Evolutionary conservation across 257 asterid species (phyloP).

Genomic region (Euphrasia confusa): DNA sequence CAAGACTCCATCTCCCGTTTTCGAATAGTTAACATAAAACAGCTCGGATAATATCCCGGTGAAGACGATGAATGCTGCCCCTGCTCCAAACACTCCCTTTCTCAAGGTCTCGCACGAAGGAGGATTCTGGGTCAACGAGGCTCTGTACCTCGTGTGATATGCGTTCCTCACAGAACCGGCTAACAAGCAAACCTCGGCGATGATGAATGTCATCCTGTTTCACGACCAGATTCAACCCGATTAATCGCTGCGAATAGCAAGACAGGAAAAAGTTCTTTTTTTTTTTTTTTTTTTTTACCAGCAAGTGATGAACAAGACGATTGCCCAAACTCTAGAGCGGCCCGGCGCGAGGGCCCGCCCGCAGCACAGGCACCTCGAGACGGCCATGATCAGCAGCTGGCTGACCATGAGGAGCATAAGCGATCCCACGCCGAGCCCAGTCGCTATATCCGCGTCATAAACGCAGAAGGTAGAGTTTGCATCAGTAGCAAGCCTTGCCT

Average conservation of each 20-base stretch:
- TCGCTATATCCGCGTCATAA: conserved; percentile 59
- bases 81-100: conserved; percentile 82
- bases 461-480: conserved; percentile 46
- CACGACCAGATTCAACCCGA: neutral
- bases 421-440: conserved; percentile 71
- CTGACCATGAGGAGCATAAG: conserved; percentile 58
- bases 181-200: conserved; percentile 73
- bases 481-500: conserved; percentile 37
- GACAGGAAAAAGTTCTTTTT: neutral
- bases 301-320: conserved; percentile 64
- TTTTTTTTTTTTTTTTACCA: conserved; percentile 64
- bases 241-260: neutral
- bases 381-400: conserved; percentile 61
- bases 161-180: conserved; percentile 78
- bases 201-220: conserved; percentile 55
- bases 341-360: conserved; percentile 75
- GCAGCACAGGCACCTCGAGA: conserved; percentile 68
- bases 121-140: conserved; percentile 36
- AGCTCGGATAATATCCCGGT: conserved; percentile 68
- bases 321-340: conserved; percentile 62
- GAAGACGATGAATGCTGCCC: conserved; percentile 70
- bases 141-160: conserved; percentile 65
- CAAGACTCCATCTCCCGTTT: conserved; percentile 37
- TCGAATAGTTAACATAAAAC: conserved; percentile 58
- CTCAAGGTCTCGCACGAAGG: conserved; percentile 80